These are phyloP conservation scores for Lumnitzera littorea DNA, from an alignment of 345 rosid species.

Conservation along the genomic window DNA sequence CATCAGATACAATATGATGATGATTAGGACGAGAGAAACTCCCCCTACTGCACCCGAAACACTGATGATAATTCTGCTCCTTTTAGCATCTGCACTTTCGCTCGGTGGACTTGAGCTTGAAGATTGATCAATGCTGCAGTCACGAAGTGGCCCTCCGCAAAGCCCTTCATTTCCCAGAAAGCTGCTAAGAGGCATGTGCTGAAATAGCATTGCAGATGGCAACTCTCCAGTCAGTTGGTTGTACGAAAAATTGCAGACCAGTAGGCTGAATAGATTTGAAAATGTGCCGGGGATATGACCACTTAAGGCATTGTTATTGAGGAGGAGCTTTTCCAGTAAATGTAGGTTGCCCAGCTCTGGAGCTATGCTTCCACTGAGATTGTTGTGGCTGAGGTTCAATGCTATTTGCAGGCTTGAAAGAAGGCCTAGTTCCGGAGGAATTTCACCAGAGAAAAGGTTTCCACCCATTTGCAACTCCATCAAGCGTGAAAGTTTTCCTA, in stretches of 20 bases:
- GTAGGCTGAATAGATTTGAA: conserved; percentile 56
- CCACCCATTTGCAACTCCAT: conserved; percentile 95
- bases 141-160: conserved; percentile 59
- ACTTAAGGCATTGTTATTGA: conserved; percentile 68
- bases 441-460: conserved; percentile 63
- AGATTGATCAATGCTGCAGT: conserved; percentile 43
- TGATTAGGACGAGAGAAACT: conserved; percentile 63
- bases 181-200: conserved; percentile 51
- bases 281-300: conserved; percentile 72
- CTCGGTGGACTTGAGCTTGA: conserved; percentile 19
- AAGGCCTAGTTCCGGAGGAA: conserved; percentile 63
- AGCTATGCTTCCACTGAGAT: conserved; percentile 60
- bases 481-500: conserved; percentile 69
- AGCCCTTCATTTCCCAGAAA: conserved; percentile 71
- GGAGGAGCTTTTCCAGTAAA: conserved; percentile 53
- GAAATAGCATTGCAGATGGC: conserved; percentile 48
- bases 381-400: conserved; percentile 79
- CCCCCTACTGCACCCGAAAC: conserved; percentile 63
- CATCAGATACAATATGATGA: conserved; percentile 50
- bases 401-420: conserved; percentile 90
- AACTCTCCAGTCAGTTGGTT: conserved; percentile 69
- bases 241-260: conserved; percentile 87
- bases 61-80: conserved; percentile 50
- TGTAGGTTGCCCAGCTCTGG: conserved; percentile 66
- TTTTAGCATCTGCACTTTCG: conserved; percentile 15